Evolutionary conservation across 768 basidiomycete species (phyloP), one percentile per base, ranked within the genome.

Genomic region (Scleroderma bovista): DNA sequence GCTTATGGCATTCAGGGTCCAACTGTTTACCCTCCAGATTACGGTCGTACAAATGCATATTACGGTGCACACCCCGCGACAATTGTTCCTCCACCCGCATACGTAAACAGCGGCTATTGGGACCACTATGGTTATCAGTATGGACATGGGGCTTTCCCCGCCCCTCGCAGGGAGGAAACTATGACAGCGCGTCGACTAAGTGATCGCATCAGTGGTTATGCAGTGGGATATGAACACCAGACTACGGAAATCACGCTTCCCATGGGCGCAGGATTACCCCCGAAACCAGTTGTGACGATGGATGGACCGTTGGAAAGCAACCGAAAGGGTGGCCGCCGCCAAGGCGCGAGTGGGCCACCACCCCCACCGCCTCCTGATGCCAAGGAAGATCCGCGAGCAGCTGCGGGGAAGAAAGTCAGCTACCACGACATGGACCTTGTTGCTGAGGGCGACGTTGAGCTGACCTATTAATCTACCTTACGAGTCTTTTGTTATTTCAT

Each of bases 381-480:
- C 26, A 91, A 89, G 69, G 89, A 93, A 67, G 94, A 97, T 66
- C 94, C 94, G 38, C 76, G 94, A 36, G 90, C 94, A 24, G 86
- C 88, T 29, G 88, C 84, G 31, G 90, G 90, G 40, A 87, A 84
- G 69, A 81, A 89, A 67, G 83, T 97, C 48, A 93, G 89, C 70
- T 97, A 97, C 63, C 85, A 92, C 64, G 94, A 97, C 69, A 89
- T 96, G 84, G 94, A 97, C 72, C 73, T 88, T 65, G 89, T 92
- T 57, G 88, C 91, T 24, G 88, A 88, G 75, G 85, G 79, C 34
- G 84, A 81, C 66, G 79, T 80, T 60, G 81, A 83, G 62, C 64
- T 83, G 60, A 67, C 69, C 26, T 71, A 71, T 49, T 71, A 53
- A 70, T 55, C 54, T 63, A 65, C 46, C 45, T 44, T 66, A 62